These are phyloP conservation scores for Psidium friedrichsthalianum DNA, from an alignment of 345 rosid species.

Conservation along the genomic window DNA sequence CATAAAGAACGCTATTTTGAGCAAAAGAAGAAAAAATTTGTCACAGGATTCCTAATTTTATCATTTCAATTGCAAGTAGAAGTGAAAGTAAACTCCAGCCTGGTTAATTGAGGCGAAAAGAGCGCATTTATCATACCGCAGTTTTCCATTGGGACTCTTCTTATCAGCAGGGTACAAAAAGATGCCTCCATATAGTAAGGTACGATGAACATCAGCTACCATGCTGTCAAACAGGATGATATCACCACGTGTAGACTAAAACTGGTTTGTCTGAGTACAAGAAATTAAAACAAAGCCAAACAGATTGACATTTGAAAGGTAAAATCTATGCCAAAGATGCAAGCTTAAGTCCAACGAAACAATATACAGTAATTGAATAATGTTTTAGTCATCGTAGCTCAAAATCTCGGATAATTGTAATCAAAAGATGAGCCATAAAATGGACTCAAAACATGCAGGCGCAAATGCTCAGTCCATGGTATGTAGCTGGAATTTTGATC, in stretches of 20 bases:
- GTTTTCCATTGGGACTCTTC: conserved; percentile 87
- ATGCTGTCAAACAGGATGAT: conserved; percentile 37
- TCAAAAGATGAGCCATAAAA: neutral
- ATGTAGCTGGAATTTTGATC: neutral
- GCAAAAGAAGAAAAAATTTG: neutral
- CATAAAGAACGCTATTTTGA: conserved; percentile 63
- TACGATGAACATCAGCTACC: conserved; percentile 99
- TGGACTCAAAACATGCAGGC: neutral
- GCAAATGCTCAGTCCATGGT: neutral
- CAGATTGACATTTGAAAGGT: neutral
- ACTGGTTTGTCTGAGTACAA: neutral
- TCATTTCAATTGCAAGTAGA: neutral
- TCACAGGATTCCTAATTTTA: neutral
- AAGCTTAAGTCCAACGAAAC: neutral
- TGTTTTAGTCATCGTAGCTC: neutral
- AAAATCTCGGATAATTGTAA: neutral
- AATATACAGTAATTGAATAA: neutral
- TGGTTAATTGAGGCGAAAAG: neutral
- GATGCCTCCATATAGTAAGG: conserved; percentile 87
- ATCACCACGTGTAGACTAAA: neutral
- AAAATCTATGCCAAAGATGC: neutral
- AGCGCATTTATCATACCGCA: conserved; percentile 47
- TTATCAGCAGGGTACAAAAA: conserved; percentile 96
- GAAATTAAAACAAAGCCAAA: neutral
- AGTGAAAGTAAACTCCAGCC: neutral